Evolutionary conservation across 768 basidiomycete genomes (phyloP), one percentile per base, ranked within the genome.

Genomic region (Lyophyllum shimeji): DNA sequence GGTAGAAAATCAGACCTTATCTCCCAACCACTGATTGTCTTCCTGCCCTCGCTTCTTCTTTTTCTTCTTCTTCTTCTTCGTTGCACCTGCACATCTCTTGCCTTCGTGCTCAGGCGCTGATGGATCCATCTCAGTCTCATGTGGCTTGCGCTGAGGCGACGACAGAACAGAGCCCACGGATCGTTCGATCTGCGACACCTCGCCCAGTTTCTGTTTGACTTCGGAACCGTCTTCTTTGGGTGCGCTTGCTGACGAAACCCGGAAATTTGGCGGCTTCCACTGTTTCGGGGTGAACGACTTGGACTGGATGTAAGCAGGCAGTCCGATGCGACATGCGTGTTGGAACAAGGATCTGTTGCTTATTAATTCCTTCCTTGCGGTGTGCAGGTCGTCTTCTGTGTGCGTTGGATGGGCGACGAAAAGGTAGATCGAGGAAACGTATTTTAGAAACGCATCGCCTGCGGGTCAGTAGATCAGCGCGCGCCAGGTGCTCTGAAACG

Each of bases 361-460:
- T 68, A 95, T 86, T 59, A 92, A 81, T 46, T 74, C 74, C 64
- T 89, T 84, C 50, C 93, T 80, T 31, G 81, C 75, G 20, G 76
- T 65, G 63, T 93, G 90, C 51, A 95, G 67, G 11, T 78, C 77
- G 4, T 88, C 85, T 69, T 93, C 91, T 59, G 78, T 78, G 43
- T 78, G 74, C 9, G 76, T 72, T 5, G 90, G 88, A 61, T 85
- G 78, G 24, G 81, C 82, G 44, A 87, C 87, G 64, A 88, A 93
- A 27, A 88, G 78, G 66, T 89, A 89, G 55, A 86, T 75, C 11
- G 90, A 87, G 7, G 85, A 77, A 45, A 93, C 68, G 64, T 87
- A 87, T 69, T 95, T 95, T 58, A 95, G 73, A 67, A 90, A 90
- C 21, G 90, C 83, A 69, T 95, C 93, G 27, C 93, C 92, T 85